Percentiles rank a stretch among this genome's conserved stretches.
phyloP scores from a whole-genome alignment of 805 yeast genomes.

The Schwanniomyces occidentalis region DNA sequence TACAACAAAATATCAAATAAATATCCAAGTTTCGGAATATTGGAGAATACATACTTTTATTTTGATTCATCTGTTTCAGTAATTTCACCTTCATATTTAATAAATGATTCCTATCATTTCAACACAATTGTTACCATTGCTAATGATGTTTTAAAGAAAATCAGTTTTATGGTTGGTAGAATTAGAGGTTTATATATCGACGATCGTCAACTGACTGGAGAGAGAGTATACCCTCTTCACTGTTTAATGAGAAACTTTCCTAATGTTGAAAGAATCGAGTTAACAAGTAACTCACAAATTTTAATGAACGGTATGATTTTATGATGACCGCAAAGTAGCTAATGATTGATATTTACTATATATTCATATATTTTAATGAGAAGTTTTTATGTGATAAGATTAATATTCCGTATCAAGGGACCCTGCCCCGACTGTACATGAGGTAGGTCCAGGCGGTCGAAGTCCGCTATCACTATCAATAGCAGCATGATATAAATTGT shows the following conservation, averaged over 20 bases:
- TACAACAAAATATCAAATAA: not conserved
- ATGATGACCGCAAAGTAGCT: too few relatives aligned
- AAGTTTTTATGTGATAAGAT: too few relatives aligned
- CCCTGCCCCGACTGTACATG: too few relatives aligned
- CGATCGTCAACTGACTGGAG: constrained; percentile 30
- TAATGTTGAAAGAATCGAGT: constrained; percentile 28
- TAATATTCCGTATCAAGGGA: too few relatives aligned
- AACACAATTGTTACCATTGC: constrained; percentile 30
- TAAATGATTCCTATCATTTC: constrained; percentile 19
- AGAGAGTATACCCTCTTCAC: constrained; percentile 28
- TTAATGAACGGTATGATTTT: constrained; percentile 20
- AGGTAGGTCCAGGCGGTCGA: too few relatives aligned
- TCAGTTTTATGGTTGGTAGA: constrained; percentile 31
- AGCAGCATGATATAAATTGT: too few relatives aligned
- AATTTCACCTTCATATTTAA: constrained; percentile 4
- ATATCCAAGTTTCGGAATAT: constrained; percentile 9
- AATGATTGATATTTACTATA: too few relatives aligned
- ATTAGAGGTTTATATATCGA: constrained; percentile 33
- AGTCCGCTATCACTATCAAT: too few relatives aligned
- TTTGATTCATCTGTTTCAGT: constrained; percentile 28
- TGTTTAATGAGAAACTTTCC: constrained; percentile 33
- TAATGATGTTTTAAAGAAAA: constrained; percentile 35
- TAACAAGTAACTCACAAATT: constrained; percentile 20
- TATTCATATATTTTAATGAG: too few relatives aligned
- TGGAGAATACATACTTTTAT: constrained; percentile 32